Evolutionary conservation across 352 stramenopile genomes (phyloP).

Genomic region (Pythium coloratum): DNA sequence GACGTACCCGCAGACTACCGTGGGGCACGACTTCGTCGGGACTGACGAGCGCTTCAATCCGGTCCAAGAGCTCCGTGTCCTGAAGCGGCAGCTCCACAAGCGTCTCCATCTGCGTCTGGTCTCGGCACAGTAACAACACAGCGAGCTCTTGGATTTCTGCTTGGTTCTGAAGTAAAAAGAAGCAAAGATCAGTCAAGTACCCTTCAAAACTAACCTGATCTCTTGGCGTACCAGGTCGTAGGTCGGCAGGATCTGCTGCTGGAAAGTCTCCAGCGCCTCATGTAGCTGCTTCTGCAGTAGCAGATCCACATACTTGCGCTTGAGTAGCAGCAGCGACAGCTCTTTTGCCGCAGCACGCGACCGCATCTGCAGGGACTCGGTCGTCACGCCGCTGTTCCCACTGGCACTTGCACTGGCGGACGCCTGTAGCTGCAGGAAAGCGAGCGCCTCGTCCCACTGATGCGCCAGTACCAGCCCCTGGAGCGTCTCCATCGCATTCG

Average conservation of each 20-base stretch:
- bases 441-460: constrained; percentile 59
- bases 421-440: constrained; percentile 30
- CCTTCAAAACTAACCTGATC: too few relatives aligned
- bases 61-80: constrained; percentile 40
- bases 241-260: constrained; percentile 61
- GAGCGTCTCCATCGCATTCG: constrained; percentile 50
- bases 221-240: constrained; percentile 31
- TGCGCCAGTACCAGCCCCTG: constrained; percentile 38
- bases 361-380: constrained; percentile 39
- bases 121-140: constrained; percentile 56
- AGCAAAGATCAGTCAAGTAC: background rate
- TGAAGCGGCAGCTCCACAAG: constrained; percentile 43
- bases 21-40: constrained; percentile 65
- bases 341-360: constrained; percentile 39
- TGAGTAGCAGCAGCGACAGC: constrained; percentile 53
- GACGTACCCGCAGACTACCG: constrained; percentile 50
- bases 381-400: background rate
- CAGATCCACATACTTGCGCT: constrained; percentile 67
- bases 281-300: constrained; percentile 41
- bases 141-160: constrained; percentile 53
- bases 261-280: constrained; percentile 54
- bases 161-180: constrained; percentile 31
- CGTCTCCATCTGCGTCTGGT: constrained; percentile 37
- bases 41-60: constrained; percentile 60
- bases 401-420: background rate